phyloP scores from a whole-genome alignment of 1,139 yeast species.

The Magnusiomyces sp. region DNA sequence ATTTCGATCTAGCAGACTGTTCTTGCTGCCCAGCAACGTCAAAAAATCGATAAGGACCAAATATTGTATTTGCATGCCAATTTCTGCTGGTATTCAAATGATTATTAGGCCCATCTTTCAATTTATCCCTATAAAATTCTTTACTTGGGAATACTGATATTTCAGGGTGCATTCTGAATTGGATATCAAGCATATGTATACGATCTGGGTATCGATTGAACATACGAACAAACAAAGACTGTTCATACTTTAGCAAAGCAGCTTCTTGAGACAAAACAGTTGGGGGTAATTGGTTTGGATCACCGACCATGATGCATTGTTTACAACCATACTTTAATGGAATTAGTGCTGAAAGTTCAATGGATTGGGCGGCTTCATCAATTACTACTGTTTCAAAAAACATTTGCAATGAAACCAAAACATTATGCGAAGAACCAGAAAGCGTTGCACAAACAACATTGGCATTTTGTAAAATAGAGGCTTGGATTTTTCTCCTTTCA shows the following conservation, averaged over 20 bases:
- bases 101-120: constrained; percentile 73
- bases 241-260: constrained; percentile 70
- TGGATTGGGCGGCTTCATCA: constrained; percentile 98
- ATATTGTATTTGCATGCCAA: constrained; percentile 61
- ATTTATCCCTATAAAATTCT: constrained; percentile 65
- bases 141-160: constrained; percentile 78
- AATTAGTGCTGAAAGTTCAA: constrained; percentile 82
- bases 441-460: constrained; percentile 85
- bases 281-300: constrained; percentile 96
- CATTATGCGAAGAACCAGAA: constrained; percentile 91
- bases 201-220: constrained; percentile 55
- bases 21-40: constrained; percentile 60
- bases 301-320: constrained; percentile 95
- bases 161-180: constrained; percentile 94
- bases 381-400: constrained; percentile 87
- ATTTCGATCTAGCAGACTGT: constrained; percentile 26
- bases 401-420: constrained; percentile 62
- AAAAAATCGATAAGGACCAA: constrained; percentile 74
- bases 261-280: constrained; percentile 90
- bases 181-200: constrained; percentile 73
- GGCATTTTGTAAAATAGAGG: constrained; percentile 62
- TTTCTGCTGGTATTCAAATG: constrained; percentile 46
- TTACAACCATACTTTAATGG: constrained; percentile 89
- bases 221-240: constrained; percentile 90
- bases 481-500: constrained; percentile 67